Conservation (phyloP, 805 yeast genomes). For the Metschnikowia baotianmanensis region DNA sequence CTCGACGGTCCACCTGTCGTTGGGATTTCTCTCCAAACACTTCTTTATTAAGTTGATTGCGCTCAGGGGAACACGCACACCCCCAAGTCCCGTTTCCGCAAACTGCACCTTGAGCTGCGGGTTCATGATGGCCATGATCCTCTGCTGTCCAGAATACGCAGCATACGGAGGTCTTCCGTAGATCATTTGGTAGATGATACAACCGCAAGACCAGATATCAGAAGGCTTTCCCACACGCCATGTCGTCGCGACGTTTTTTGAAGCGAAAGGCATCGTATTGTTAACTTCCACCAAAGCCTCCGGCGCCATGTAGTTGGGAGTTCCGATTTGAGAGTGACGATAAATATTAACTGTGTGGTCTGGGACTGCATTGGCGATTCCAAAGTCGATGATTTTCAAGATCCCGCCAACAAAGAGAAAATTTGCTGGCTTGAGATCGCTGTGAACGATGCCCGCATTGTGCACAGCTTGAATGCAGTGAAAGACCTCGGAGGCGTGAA, state of each 20-base stretch:
- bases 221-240: constrained; percentile 92
- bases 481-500: constrained; percentile 72
- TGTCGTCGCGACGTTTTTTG: constrained; percentile 25
- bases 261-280: constrained; percentile 17
- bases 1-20: constrained; percentile 59
- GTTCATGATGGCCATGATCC: constrained; percentile 82
- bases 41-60: constrained; percentile 68
- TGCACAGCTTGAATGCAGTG: constrained; percentile 89
- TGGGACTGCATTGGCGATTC: constrained; percentile 91
- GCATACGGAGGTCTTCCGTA: constrained; percentile 94
- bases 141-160: constrained; percentile 66
- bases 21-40: constrained; percentile 73
- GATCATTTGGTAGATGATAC: constrained; percentile 92
- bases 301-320: constrained; percentile 98
- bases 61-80: constrained; percentile 61
- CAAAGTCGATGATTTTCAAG: constrained; percentile 90
- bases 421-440: constrained; percentile 68
- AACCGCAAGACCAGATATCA: constrained; percentile 98
- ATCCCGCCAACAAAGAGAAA: constrained; percentile 80
- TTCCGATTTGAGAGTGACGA: constrained; percentile 88
- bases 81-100: constrained; percentile 62
- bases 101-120: constrained; percentile 71
- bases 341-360: constrained; percentile 89
- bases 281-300: constrained; percentile 75
- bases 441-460: constrained; percentile 77